Evolutionary conservation across 2,329 filamentous ascomycete genomes (phyloP), one percentile per base, ranked within the genome.

Genomic region (Diaporthe batatas): DNA sequence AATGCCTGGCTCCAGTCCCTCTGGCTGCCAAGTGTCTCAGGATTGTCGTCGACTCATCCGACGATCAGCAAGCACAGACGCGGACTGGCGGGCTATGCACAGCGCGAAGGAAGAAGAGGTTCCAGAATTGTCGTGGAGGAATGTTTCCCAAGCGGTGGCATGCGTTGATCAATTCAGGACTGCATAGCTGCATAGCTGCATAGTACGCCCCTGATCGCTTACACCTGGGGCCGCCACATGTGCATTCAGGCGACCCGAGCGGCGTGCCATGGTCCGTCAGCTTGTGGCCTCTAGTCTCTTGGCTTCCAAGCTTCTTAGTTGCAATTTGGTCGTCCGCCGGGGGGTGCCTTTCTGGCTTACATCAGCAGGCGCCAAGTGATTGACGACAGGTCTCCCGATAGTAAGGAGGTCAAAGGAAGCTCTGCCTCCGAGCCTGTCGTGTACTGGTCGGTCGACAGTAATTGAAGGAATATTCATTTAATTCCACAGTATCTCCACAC

Each of bases 1-100:
- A 25, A n/a, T 34, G 55, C 18, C 21, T 47, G 32, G 67, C 34
- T 49, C 23, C 47, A 55, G 36, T 32, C 8, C 18, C 65, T 36
- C 29, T 10, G 36, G 42, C 42, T 65, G 42, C 59, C 44, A 65
- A 65, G 59, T 36, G 59, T 65, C 42, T 65, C 59, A 65, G 59
- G 11, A 32, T 12, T 51, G 59, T 51, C 44, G 59, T 65, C 59
- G 59, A 42, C 42, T 34, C 25, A 42, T 64, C 59, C 59, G 59
- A 65, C 8, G 11, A 65, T 29, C 29, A 62, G 23, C 23, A 14
- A 59, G 59, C 59, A 65, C 59, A 51, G 59, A 65, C 59, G 44
- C 44, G 21, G 6, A 47, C 42, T 34, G 23, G 44, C 44, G 11
- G 6, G 32, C 42, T 34, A 36, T 25, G 25, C 18, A 47, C 44